Evolutionary conservation across 1,139 yeast species (phyloP).

Genomic region (Diutina pseudorugosa): DNA sequence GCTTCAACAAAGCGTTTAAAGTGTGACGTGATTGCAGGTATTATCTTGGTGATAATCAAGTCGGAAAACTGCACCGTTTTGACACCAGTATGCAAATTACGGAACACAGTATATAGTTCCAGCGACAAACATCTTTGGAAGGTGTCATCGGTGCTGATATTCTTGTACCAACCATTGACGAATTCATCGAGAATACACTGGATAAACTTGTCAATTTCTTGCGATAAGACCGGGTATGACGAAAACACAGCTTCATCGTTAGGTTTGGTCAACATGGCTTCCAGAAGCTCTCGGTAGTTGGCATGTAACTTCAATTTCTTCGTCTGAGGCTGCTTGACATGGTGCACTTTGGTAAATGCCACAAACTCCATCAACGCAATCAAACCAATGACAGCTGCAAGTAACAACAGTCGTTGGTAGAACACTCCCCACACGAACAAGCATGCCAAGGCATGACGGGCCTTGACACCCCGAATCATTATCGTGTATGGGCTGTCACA

Average conservation of each 20-base stretch:
- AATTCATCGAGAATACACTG: too few relatives aligned
- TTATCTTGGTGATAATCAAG: conserved; percentile 40
- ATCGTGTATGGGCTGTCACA: background rate
- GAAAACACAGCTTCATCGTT: background rate
- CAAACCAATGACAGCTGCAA: background rate
- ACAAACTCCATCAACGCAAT: background rate
- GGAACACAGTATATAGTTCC: conserved; percentile 34
- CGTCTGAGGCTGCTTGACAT: background rate
- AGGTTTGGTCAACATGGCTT: background rate
- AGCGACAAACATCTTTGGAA: conserved; percentile 4
- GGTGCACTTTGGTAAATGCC: background rate
- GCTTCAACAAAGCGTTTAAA: conserved; percentile 15
- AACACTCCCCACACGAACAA: background rate
- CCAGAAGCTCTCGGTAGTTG: background rate
- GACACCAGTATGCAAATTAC: conserved; percentile 24
- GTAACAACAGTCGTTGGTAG: background rate
- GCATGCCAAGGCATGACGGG: background rate
- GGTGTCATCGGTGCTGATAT: background rate
- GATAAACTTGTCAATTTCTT: conserved; percentile 33
- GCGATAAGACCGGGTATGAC: conserved; percentile 6
- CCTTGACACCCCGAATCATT: background rate
- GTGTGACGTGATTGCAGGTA: conserved; percentile 63
- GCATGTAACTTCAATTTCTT: background rate
- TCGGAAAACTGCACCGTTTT: conserved; percentile 46
- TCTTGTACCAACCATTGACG: conserved; percentile 42